A percentile compares a stretch with the other conserved stretches of the same genome.
These are phyloP conservation scores for Voacanga thouarsii DNA, from an alignment of 257 asterid genomes.

Conservation along the genomic window DNA sequence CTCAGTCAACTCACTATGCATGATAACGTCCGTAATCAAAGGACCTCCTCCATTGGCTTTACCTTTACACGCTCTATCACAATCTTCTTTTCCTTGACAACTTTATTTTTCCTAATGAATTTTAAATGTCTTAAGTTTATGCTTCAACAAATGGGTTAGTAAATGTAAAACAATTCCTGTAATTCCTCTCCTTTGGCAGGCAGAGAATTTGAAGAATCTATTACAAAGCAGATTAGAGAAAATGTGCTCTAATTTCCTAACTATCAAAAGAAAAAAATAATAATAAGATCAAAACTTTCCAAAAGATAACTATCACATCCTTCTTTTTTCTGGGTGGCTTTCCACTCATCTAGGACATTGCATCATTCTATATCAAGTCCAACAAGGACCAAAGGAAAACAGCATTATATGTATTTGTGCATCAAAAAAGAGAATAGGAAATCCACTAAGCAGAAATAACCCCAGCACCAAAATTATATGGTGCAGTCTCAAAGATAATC, in stretches of 20 bases:
- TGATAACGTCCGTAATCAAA: constrained; percentile 20
- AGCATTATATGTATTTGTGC: not conserved
- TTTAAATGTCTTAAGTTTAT: not conserved
- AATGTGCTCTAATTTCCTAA: not conserved
- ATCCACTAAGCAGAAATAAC: constrained; percentile 2
- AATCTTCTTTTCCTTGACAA: not conserved
- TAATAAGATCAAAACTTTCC: no score
- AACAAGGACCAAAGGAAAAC: not conserved
- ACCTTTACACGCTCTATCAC: constrained; percentile 4
- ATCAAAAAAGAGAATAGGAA: constrained; percentile 2
- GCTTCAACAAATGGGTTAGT: not conserved
- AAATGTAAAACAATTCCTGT: not conserved
- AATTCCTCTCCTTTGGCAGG: not conserved
- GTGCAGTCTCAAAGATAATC: constrained; percentile 9
- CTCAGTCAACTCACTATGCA: constrained; percentile 19
- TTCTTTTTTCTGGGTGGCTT: constrained; percentile 1
- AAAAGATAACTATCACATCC: not conserved
- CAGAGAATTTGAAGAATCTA: not conserved
- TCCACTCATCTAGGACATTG: not conserved
- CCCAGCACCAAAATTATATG: not conserved
- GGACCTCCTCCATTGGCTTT: constrained; percentile 15
- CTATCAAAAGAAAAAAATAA: no score
- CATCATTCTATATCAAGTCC: not conserved
- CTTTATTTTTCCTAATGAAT: not conserved
- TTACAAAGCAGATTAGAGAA: not conserved